phyloP scores from a whole-genome alignment of 2,329 filamentous ascomycete genomes.

The Neonectria sp. region DNA sequence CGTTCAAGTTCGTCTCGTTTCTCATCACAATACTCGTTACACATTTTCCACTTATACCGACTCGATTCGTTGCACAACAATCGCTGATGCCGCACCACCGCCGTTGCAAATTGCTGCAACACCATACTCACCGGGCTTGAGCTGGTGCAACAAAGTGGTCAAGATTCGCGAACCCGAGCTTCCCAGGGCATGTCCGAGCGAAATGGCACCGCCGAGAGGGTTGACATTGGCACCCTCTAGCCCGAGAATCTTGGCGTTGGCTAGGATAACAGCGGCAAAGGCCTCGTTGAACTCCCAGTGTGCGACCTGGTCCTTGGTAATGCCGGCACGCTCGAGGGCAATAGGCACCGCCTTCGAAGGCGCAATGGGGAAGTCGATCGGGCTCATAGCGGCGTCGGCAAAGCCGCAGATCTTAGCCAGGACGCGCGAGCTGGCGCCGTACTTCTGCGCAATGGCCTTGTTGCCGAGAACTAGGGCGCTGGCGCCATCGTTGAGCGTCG shows the following conservation, averaged over 20 bases:
- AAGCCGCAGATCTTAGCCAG: conserved; percentile 89
- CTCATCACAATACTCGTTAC: conserved; percentile 4
- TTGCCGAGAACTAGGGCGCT: conserved; percentile 90
- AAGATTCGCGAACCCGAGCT: conserved; percentile 95
- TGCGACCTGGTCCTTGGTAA: conserved; percentile 91
- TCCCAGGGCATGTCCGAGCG: conserved; percentile 90
- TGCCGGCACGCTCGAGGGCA: conserved; percentile 88
- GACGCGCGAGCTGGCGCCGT: conserved; percentile 82
- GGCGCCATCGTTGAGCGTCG: conserved; percentile 94
- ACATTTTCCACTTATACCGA: conserved; percentile 58
- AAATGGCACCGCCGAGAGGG: conserved; percentile 90
- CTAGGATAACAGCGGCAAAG: conserved; percentile 95
- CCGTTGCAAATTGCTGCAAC: conserved; percentile 98
- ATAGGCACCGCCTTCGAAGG: conserved; percentile 94
- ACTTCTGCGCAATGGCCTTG: conserved; percentile 84
- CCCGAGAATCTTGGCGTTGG: conserved; percentile 92
- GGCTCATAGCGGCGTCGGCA: conserved; percentile 91
- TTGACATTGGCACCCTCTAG: conserved; percentile 87
- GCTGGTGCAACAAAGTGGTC: conserved; percentile 90
- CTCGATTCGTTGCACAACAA: conserved; percentile 90
- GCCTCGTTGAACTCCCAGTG: conserved; percentile 99
- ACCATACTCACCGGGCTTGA: conserved; percentile 93
- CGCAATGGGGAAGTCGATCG: conserved; percentile 95
- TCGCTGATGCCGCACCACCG: conserved; percentile 90
- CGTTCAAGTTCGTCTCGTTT: not conserved